A percentile compares a stretch with the other conserved stretches of the same genome.
phyloP scores from a whole-genome alignment of 2,329 filamentous ascomycete species.

The Nothopassalora personata region DNA sequence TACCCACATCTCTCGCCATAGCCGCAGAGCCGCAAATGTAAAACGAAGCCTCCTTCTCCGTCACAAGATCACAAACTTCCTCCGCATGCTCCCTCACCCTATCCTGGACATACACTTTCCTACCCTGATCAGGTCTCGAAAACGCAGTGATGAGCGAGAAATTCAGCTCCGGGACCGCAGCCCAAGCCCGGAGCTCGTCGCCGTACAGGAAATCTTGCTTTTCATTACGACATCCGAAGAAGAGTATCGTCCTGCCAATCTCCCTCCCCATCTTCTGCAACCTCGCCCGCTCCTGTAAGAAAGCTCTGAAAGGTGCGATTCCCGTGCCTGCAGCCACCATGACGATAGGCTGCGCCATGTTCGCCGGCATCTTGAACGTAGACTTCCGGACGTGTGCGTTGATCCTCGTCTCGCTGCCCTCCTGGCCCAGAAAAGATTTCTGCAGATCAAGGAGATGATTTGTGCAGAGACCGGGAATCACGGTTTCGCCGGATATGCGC shows the following conservation, averaged over 20 bases:
- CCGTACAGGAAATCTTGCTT: slow-evolving; percentile 32
- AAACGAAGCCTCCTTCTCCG: slow-evolving; percentile 33
- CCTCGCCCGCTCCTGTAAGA: slow-evolving; percentile 39
- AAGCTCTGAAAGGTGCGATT: slow-evolving; percentile 45
- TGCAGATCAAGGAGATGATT: slow-evolving; percentile 31
- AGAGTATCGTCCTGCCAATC: slow-evolving; percentile 27
- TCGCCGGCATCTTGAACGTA: slow-evolving; percentile 38
- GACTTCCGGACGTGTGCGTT: slow-evolving; percentile 38
- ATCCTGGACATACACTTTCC: slow-evolving; percentile 38
- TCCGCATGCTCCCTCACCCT: slow-evolving; percentile 31
- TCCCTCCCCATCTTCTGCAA: slow-evolving; percentile 29
- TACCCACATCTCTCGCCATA: slow-evolving; percentile 42
- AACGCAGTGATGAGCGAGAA: slow-evolving; percentile 33
- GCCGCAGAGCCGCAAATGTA: slow-evolving; percentile 42
- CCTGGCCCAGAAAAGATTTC: slow-evolving; percentile 33
- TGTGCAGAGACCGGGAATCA: slow-evolving; percentile 16
- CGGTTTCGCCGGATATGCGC: slow-evolving; percentile 20
- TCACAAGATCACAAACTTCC: slow-evolving; percentile 30
- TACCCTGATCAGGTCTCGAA: slow-evolving; percentile 22
- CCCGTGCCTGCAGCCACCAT: slow-evolving; percentile 51
- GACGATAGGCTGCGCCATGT: slow-evolving; percentile 44
- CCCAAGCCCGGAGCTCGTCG: slow-evolving; percentile 15
- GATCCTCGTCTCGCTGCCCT: slow-evolving; percentile 17
- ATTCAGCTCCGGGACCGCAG: slow-evolving; percentile 18
- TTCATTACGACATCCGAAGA: slow-evolving; percentile 26